Conservation (phyloP, 129 eudicot genomes). For the Chrysanthemum seticuspe region DNA sequence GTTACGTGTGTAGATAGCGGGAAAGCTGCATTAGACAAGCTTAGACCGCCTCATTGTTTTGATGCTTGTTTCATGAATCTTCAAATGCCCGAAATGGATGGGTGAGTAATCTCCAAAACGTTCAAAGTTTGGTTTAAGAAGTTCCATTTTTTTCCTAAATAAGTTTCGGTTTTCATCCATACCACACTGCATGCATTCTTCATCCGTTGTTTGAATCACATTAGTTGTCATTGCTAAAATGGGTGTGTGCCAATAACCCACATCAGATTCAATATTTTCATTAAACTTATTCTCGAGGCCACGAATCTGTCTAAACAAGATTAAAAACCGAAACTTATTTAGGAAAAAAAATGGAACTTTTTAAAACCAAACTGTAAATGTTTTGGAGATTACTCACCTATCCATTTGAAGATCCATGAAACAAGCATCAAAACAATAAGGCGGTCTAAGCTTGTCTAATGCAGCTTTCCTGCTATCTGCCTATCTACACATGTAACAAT, state of each 20-base stretch:
- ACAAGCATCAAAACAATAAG: constrained; percentile 88
- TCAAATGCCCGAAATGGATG: constrained; percentile 99
- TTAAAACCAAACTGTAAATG: not conserved
- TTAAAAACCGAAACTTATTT: no score
- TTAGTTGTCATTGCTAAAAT: constrained; percentile 96
- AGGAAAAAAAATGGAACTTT: not conserved
- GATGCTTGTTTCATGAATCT: constrained; percentile 99
- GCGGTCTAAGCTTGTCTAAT: constrained; percentile 56
- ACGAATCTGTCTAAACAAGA: constrained; percentile 43
- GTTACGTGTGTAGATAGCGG: constrained; percentile 81
- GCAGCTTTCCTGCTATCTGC: constrained; percentile 73
- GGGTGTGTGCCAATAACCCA: constrained; percentile 76
- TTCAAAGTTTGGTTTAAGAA: not conserved
- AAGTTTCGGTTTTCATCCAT: no score
- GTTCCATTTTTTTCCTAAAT: not conserved
- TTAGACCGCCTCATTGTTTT: constrained; percentile 73
- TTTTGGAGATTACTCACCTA: constrained; percentile 48
- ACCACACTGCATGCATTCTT: no score
- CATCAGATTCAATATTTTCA: constrained; percentile 28
- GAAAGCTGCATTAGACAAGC: constrained; percentile 52
- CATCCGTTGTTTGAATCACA: no score
- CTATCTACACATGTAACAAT: constrained; percentile 69
- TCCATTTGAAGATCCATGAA: constrained; percentile 99
- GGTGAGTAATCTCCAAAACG: constrained; percentile 40
- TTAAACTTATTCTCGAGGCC: constrained; percentile 41